Base-by-base conservation (phyloP, 202 grass and related monocot species). In the Schoenoplectus tabernaemontani region DNA sequence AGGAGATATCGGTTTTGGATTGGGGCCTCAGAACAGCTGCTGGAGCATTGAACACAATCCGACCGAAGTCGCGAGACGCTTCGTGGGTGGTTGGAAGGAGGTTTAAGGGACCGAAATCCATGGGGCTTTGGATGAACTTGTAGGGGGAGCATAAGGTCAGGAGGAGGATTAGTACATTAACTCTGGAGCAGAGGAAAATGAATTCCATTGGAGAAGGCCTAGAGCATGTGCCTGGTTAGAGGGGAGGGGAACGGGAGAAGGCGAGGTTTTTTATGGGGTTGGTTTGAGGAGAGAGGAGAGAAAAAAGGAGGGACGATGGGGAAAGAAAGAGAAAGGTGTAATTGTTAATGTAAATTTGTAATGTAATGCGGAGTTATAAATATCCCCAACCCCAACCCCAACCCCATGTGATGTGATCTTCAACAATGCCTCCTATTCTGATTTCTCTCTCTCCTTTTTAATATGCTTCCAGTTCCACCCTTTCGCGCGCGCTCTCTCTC, bases 51-150 rank as follows among this genome's bases (percentile, higher is more conserved):
- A 97, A 97, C 13, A 93, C 23, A 51, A 97, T 92, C 78, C 87
- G 91, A 63, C 94, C 94, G 3, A 97, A 97, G 66, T 97, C 94
- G 24, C 85, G 76, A 37, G 91, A 90, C 20, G 89, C 86, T 19
- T 86, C 82, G 42, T 70, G 85, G 38, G 83, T 93, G 68, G 91
- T 78, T 38, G 86, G 94, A 26, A 92, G 87, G 17, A 97, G 82
- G 83, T 92, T 92, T 63, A 91, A 58, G 41, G 94, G 86, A 9
- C 91, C 91, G 28, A 97, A 92, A 72, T 93, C 91, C 91, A 97
- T 89, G 64, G 94, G 94, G 19, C 91, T 93, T 61, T 97, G 94
- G 82, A 93, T 93, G 87, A 97, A 97, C 86, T 93, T 97, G 87
- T 93, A 92, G 81, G 91, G 91, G 44, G 87, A 90, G 51, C 89